phyloP scores from a whole-genome alignment of 2,329 filamentous ascomycete species.

The Ophiostoma ips region DNA sequence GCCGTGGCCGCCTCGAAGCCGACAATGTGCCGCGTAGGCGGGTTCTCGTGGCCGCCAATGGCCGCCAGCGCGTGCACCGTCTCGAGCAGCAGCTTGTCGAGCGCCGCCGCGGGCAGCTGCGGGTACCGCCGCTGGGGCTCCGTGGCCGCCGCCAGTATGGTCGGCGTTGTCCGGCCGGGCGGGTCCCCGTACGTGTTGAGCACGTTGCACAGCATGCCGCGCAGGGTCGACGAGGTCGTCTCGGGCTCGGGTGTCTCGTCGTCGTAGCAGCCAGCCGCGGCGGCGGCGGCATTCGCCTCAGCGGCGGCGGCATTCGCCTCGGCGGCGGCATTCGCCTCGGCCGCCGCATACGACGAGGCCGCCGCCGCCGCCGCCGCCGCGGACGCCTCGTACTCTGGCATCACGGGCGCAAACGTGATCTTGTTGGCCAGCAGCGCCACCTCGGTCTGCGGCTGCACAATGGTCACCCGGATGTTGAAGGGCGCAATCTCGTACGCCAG shows the following conservation, averaged over 20 bases:
- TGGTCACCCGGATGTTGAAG: constrained; percentile 92
- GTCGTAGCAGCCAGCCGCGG: neutral
- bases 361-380: constrained; percentile 53
- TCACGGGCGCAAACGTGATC: constrained; percentile 68
- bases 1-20: constrained; percentile 75
- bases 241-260: neutral
- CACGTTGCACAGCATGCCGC: constrained; percentile 69
- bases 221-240: constrained; percentile 52
- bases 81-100: constrained; percentile 66
- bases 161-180: constrained; percentile 24
- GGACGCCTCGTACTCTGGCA: constrained; percentile 32
- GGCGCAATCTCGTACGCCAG: constrained; percentile 92
- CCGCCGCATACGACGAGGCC: neutral
- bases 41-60: constrained; percentile 92
- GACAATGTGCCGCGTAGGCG: constrained; percentile 85
- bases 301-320: neutral
- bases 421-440: constrained; percentile 77
- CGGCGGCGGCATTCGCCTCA: neutral
- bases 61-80: constrained; percentile 83
- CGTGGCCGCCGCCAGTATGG: constrained; percentile 41
- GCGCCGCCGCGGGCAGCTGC: constrained; percentile 50
- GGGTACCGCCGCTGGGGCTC: constrained; percentile 60
- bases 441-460: constrained; percentile 91
- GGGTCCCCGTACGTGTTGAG: constrained; percentile 62
- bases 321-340: neutral